Evolutionary conservation across 441 rosid species (phyloP), one percentile per base, ranked within the genome.

Genomic region (Populus tomentosa): DNA sequence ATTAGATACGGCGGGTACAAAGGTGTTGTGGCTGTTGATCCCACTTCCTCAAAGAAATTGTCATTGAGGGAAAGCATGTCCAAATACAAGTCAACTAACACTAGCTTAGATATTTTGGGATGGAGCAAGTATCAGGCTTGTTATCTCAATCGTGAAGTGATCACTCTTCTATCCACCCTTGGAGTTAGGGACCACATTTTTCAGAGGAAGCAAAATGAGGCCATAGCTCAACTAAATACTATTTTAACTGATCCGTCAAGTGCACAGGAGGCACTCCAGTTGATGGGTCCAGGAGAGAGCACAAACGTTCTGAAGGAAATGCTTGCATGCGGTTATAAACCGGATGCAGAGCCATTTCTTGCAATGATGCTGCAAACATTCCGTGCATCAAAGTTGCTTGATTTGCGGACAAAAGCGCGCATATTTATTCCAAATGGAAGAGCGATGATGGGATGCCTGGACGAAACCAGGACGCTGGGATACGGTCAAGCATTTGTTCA

Each of bases 361-460:
- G 86, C 94, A 9, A 94, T 91, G 97, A 94, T 92, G 91, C 89
- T 94, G 71, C 95, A 86, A 82, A 91, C 90, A 2, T 90, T 94
- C 78, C 86, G 93, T 4, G 93, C 92, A 3, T 85, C 94, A 0
- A 94, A 90, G 84, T 77, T 92, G 81, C 75, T 87, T 26, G 95
- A 94, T 10, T 77, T 94, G 71, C 82, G 90, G 76, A 92, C 85
- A 2, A 94, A 80, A 80, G 66, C 95, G 14, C 82, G 97, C 73
- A 86, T 94, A 46, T 89, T 83, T 74, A 8, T 92, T 62, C 82
- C 84, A 20, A 42, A 82, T 33, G 98, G 88, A 81, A 88, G 97
- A 83, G 73, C 87, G 56, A 91, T 92, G 97, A 90, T 94, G 95
- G 98, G 98, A 71, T 91, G 97, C 73, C 63, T 94, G 1, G 98